phyloP scores from a whole-genome alignment of 2,329 filamentous ascomycete species.

The Botrytis paeoniae region DNA sequence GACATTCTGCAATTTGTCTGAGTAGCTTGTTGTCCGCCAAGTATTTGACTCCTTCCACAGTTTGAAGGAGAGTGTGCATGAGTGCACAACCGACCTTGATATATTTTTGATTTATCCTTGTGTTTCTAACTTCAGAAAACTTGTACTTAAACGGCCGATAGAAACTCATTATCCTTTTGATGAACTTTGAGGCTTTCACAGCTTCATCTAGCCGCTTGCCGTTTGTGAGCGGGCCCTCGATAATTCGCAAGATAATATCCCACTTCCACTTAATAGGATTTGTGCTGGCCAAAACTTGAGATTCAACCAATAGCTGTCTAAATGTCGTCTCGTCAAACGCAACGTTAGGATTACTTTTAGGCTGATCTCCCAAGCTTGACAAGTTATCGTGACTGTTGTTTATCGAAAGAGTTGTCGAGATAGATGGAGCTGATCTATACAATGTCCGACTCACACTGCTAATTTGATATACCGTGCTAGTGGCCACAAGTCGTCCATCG shows the following conservation, averaged over 20 bases:
- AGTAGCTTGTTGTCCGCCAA: slow-evolving; percentile 89
- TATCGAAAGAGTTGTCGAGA: slow-evolving; percentile 29
- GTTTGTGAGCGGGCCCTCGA: slow-evolving; percentile 88
- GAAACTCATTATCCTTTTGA: slow-evolving; percentile 91
- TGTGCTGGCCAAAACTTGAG: slow-evolving; percentile 80
- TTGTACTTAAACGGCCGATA: slow-evolving; percentile 96
- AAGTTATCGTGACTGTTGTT: slow-evolving; percentile 44
- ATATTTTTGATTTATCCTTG: slow-evolving; percentile 90
- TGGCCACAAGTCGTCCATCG: slow-evolving; percentile 74
- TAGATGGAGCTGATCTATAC: slow-evolving; percentile 67
- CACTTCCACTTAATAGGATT: slow-evolving; percentile 98
- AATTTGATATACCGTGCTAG: slow-evolving; percentile 93
- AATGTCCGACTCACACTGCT: slow-evolving; percentile 94
- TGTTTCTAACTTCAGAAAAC: slow-evolving; percentile 87
- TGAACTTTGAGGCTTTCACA: slow-evolving; percentile 90
- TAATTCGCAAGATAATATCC: slow-evolving; percentile 85
- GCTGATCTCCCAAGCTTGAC: slow-evolving; percentile 54
- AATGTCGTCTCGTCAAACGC: slow-evolving; percentile 62
- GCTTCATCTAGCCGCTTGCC: slow-evolving; percentile 92
- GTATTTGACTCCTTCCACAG: slow-evolving; percentile 78
- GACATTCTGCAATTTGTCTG: slow-evolving; percentile 89
- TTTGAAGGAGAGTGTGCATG: slow-evolving; percentile 82
- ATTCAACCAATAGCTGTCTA: slow-evolving; percentile 67
- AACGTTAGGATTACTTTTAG: slow-evolving; percentile 48
- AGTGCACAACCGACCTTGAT: slow-evolving; percentile 85